Percentiles rank a stretch among this genome's conserved stretches.
Conservation (phyloP, 805 yeast species). For the Brettanomyces naardenensis region DNA sequence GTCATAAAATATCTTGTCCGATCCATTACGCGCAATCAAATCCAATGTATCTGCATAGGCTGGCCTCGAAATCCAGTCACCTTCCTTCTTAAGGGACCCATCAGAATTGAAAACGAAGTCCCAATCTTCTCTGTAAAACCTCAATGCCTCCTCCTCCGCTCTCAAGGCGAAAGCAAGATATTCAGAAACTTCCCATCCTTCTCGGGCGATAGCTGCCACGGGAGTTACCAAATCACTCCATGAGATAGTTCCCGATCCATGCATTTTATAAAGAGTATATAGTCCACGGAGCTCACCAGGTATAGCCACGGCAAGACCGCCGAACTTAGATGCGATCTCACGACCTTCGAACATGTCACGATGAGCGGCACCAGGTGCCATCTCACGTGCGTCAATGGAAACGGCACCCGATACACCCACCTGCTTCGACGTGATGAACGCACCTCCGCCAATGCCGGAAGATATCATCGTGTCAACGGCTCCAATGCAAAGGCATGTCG, state of each 20-base stretch:
- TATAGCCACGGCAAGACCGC: conserved; percentile 82
- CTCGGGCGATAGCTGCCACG: conserved; percentile 53
- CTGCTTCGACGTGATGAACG: conserved; percentile 47
- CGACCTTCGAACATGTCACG: conserved; percentile 54
- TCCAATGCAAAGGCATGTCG: conserved; percentile 85
- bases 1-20: conserved; percentile 73
- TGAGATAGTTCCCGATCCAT: conserved; percentile 61
- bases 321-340: conserved; percentile 49
- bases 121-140: conserved; percentile 41
- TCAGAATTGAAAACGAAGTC: conserved; percentile 37
- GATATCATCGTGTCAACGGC: conserved; percentile 73
- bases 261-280: conserved; percentile 47
- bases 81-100: conserved; percentile 31
- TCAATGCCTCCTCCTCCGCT: conserved; percentile 25
- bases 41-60: conserved; percentile 60
- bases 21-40: conserved; percentile 67
- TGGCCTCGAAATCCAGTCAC: conserved; percentile 56
- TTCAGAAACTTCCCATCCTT: conserved; percentile 54
- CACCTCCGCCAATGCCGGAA: conserved; percentile 96
- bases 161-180: conserved; percentile 36
- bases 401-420: conserved; percentile 36
- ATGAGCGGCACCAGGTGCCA: conserved; percentile 62
- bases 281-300: conserved; percentile 92
- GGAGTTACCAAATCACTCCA: conserved; percentile 77
- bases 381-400: conserved; percentile 80